Conservation (phyloP, 2,329 filamentous ascomycete genomes). For the Septoria petroselini region DNA sequence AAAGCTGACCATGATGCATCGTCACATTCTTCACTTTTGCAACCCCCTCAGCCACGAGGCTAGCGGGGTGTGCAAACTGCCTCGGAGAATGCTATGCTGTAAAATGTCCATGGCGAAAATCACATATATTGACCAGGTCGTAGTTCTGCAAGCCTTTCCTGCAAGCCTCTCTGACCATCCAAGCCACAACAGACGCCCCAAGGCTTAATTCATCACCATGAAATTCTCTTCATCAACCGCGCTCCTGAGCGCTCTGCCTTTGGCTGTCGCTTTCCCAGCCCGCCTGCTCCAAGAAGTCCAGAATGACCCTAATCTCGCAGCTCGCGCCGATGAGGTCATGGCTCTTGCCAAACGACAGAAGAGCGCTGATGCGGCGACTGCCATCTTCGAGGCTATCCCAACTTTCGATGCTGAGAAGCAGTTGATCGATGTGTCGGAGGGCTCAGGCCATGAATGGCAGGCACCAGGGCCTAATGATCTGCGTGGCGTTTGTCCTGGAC, state of each 20-base stretch:
- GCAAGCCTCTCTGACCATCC: too few relatives aligned
- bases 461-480: constrained; percentile 33
- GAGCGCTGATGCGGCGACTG: constrained; percentile 26
- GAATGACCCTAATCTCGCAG: constrained; percentile 20
- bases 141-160: too few relatives aligned
- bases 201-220: constrained; percentile 16
- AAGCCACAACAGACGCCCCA: too few relatives aligned
- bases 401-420: constrained; percentile 35
- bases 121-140: too few relatives aligned
- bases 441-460: constrained; percentile 32
- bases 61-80: constrained; percentile 2
- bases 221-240: constrained; percentile 19
- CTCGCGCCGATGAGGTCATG: constrained; percentile 15
- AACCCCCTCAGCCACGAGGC: neutral
- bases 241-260: constrained; percentile 18
- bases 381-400: constrained; percentile 30
- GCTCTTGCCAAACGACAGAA: constrained; percentile 24
- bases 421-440: constrained; percentile 28
- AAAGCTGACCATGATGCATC: constrained; percentile 5
- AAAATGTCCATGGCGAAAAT: too few relatives aligned
- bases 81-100: constrained; percentile 7
- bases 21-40: constrained; percentile 1
- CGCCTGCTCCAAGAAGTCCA: constrained; percentile 15
- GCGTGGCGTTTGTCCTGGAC: constrained; percentile 33
- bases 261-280: constrained; percentile 21